Evolutionary conservation across 352 stramenopile species (phyloP).

Genomic region (Hyaloperonospora brassicae): DNA sequence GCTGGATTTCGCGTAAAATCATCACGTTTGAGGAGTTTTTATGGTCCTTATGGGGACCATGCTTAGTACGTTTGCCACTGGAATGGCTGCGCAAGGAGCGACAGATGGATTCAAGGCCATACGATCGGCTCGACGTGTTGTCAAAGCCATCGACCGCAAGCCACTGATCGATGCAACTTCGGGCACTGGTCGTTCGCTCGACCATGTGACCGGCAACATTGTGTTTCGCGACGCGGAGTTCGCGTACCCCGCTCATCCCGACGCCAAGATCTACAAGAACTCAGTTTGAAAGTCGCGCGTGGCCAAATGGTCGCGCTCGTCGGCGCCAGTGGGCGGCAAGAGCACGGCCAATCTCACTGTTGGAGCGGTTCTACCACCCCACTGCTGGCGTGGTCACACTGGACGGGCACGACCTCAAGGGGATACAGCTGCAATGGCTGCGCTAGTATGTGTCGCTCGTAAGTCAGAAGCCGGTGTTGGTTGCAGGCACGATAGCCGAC

Average conservation of each 20-base stretch:
- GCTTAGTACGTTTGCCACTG: conserved; percentile 37
- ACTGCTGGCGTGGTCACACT: conserved; percentile 23
- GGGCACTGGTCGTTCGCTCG: conserved; percentile 14
- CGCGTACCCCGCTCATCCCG: conserved; percentile 26
- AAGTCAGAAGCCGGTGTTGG: conserved; percentile 31
- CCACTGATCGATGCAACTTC: conserved; percentile 26
- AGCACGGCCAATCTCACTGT: conserved; percentile 30
- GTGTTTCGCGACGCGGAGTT: conserved; percentile 30
- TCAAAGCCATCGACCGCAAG: conserved; percentile 31
- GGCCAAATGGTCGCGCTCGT: conserved; percentile 33
- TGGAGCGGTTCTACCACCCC: conserved; percentile 32
- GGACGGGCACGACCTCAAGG: conserved; percentile 27
- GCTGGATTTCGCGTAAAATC: conserved; percentile 39
- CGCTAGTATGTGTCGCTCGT: conserved; percentile 29
- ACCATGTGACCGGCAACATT: conserved; percentile 25
- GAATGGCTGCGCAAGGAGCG: conserved; percentile 29
- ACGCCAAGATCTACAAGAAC: conserved; percentile 36
- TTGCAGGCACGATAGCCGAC: conserved; percentile 28
- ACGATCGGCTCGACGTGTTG: conserved; percentile 26
- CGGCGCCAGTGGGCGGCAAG: conserved; percentile 28
- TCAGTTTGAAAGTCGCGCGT: conserved; percentile 25
- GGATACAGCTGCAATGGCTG: conserved; percentile 29
- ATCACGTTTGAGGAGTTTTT: conserved; percentile 71
- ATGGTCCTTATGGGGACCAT: conserved; percentile 67
- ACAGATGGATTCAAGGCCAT: conserved; percentile 26